Evolutionary conservation across 306 rosid species (phyloP), one percentile per base, ranked within the genome.

Genomic region (Casuarina glauca): DNA sequence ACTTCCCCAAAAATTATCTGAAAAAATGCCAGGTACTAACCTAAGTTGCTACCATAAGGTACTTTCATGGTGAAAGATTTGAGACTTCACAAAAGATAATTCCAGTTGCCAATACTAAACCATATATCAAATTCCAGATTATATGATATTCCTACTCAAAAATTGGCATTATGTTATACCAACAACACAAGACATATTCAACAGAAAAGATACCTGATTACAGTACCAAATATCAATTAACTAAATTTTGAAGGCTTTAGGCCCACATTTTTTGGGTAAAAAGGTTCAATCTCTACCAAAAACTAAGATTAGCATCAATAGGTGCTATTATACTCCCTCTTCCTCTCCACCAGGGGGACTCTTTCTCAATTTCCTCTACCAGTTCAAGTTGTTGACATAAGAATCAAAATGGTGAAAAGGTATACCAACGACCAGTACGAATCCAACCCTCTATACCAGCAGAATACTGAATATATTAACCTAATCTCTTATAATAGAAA

Each of bases 401-500:
- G 36, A 55, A 55, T 55, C 36, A 55, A 55, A 55, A 4, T 26
- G 26, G 26, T 19, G 62, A 55, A 19, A n/a, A 19, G 32, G 32
- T 26, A 26, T 26, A 26, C 32, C 32, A 26, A 26, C 0, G 32
- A 26, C 74, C 53, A 38, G 66, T 32, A 48, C 35, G 70, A 20
- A 38, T 13, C 16, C 54, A 70, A 48, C 69, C 3, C 19, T 69
- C 42, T 32, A 46, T 46, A 54, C 32, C 16, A 58, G 32, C 62
- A 19, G 43, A 9, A 32, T 17, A 41, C 17, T 3, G 52, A 64
- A 39, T 36, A 74, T 78, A 41, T 43, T 3, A 60, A 60, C 32
- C 67, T 60, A 60, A 52, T 60, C 82, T 68, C 72, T 46, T 73
- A 68, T 39, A 41, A 57, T 10, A n/a, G 35, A 69, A 72, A 82